Conservation (phyloP, 2,329 filamentous ascomycete species). For the Colletotrichum noveboracense region DNA sequence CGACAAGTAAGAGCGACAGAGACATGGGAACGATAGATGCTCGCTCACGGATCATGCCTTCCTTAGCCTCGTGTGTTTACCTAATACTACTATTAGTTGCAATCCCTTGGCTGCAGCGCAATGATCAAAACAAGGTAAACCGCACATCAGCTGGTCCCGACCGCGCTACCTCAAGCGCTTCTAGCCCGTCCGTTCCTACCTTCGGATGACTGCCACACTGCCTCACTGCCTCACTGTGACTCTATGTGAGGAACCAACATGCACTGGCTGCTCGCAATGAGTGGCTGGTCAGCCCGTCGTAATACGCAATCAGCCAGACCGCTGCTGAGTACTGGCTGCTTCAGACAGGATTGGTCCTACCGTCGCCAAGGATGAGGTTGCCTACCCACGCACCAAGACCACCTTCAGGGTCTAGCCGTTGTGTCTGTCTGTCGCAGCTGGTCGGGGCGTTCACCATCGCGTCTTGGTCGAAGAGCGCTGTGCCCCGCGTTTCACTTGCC, state of each 20-base stretch:
- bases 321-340: neutral
- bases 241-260: neutral
- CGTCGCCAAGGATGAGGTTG: neutral
- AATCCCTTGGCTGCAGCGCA: no score
- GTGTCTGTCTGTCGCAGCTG: neutral
- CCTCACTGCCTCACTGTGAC: neutral
- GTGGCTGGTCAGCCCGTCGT: neutral
- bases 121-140: neutral
- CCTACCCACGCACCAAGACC: neutral
- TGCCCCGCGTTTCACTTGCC: constrained; percentile 11
- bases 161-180: neutral
- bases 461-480: neutral
- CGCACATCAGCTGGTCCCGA: neutral
- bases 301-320: neutral
- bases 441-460: neutral
- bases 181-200: neutral
- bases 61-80: neutral
- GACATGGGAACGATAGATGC: neutral
- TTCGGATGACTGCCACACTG: neutral
- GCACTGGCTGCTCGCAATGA: neutral
- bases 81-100: neutral
- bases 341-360: neutral
- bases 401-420: neutral
- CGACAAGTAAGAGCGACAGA: neutral
- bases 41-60: neutral